These are phyloP conservation scores for Nemania sp. DNA, from an alignment of 2,329 filamentous ascomycete species.

Conservation along the genomic window DNA sequence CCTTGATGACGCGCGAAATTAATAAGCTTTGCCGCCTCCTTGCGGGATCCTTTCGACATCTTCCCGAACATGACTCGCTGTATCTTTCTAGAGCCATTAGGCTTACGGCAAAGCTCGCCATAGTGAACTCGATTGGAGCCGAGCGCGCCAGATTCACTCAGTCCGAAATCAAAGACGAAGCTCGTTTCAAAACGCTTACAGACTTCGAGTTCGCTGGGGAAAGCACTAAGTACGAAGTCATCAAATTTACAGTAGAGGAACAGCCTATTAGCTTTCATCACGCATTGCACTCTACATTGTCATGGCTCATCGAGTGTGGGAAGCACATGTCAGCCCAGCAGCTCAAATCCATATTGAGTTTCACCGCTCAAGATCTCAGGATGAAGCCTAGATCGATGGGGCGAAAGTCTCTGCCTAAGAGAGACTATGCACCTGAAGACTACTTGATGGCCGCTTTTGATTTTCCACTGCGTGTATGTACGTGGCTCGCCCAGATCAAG, in stretches of 20 bases:
- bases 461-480: slow-evolving; percentile 88
- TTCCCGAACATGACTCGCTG: slow-evolving; percentile 63
- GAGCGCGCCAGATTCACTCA: slow-evolving; percentile 84
- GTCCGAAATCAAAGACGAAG: slow-evolving; percentile 84
- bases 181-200: slow-evolving; percentile 76
- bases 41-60: slow-evolving; percentile 79
- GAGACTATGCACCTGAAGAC: slow-evolving; percentile 69
- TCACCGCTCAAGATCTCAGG: slow-evolving; percentile 71
- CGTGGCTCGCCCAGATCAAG: slow-evolving; percentile 97
- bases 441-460: slow-evolving; percentile 88
- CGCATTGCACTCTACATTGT: slow-evolving; percentile 91
- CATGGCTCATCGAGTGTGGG: slow-evolving; percentile 91
- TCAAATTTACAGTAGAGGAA: slow-evolving; percentile 85
- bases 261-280: slow-evolving; percentile 97
- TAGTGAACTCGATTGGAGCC: slow-evolving; percentile 85
- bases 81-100: slow-evolving; percentile 73
- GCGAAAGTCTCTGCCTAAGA: slow-evolving; percentile 57
- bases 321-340: slow-evolving; percentile 71
- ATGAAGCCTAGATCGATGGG: slow-evolving; percentile 66
- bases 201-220: slow-evolving; percentile 79
- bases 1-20: slow-evolving; percentile 90
- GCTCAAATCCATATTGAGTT: slow-evolving; percentile 70
- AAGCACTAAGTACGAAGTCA: slow-evolving; percentile 64
- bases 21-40: slow-evolving; percentile 90
- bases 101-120: slow-evolving; percentile 78